Base-by-base conservation (phyloP, 225 moss, liverwort and hornwort species). In the Pseudisothecium myosuroides region DNA sequence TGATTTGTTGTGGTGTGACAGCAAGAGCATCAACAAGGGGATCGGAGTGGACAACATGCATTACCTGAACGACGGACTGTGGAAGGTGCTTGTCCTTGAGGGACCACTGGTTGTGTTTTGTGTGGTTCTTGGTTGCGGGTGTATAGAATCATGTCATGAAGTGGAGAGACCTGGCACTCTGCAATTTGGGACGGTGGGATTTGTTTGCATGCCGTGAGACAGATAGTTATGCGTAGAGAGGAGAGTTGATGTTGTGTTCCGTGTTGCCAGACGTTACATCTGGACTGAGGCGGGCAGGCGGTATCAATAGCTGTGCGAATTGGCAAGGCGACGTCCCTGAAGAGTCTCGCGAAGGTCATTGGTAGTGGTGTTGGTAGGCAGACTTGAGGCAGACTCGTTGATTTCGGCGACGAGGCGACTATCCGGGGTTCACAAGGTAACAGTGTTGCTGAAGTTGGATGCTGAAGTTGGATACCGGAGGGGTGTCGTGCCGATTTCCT, bases 21-120 rank as follows among this genome's bases (percentile, higher is more conserved):
- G 98, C 87, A 97, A 94, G 95, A 91, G 91, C 89, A 94, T 97
- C 56, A 97, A 97, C 92, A 97, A 97, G 91, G 98, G 97, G 43
- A 97, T 99, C 65, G 98, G 98, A 68, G 98, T 99, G 86, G 98
- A 99, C 92, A 99, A 96, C 92, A 95, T 99, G 97, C 98, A 99
- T 85, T 99, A 96, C 91, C 91, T 97, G 75, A 99, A 99, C 83
- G 96, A 99, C 83, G 98, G 97, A 34, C 92, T 99, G 21, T 97
- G 98, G 98, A 97, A 97, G 97, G 98, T 98, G 88, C 58, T 31
- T 85, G 87, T 54, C 54, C 37, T 54, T 54, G 61, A 67, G 28
- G 60, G 31, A 12, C 29, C 37, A 0, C 14, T 78, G 60, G 29
- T 49, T 63, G 54, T 76, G 76, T 52, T 34, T 75, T 34, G 34